Base-by-base conservation (phyloP, 148 eudicot genomes). In the Vaccinium corymbosum region DNA sequence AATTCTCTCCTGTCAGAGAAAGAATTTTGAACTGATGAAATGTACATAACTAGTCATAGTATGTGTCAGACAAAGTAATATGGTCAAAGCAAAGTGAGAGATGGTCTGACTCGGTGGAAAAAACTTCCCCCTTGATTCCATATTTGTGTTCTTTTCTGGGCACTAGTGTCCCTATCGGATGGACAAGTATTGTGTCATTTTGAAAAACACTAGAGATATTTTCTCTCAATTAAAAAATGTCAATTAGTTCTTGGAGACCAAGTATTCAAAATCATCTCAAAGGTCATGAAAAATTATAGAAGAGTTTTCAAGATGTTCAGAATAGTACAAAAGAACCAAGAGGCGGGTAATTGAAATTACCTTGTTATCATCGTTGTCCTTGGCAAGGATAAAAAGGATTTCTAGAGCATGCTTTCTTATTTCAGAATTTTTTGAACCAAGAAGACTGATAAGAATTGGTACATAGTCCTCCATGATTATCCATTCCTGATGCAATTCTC, bases 401-500 rank as follows among this genome's bases (percentile, higher is more conserved):
- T 68, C 77, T 1, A 81, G 62, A 51, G 59, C 48, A 27, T 51
- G 48, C 62, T 50, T 50, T 70, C 83, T 68, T 81, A 81, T 81
- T 27, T 27, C 77, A 25, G 32, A 29, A 70, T 27, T 70, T 70
- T 70, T 81, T 1, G 9, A 48, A 70, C 62, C 83, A 81, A 81
- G 83, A 51, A 68, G 83, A 27, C 49, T 19, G 1, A 51, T 32
- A 50, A 81, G 83, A 51, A 81, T 70, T 17, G 83, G 62, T 70
- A 81, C 17, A 22, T 81, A 81, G 49, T 51, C 77, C 62, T 81
- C 83, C 83, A 70, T 49, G 2, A 70, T 51, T 17, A 81, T 52
- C 76, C 83, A 81, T 70, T 81, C 83, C 27, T 19, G n/a, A 62
- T 81, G 76, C 83, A 81, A 10, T 27, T 81, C 77, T 50, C 83